These are phyloP conservation scores for Oemleria cerasiformis DNA, from an alignment of 306 rosid species.

Conservation along the genomic window DNA sequence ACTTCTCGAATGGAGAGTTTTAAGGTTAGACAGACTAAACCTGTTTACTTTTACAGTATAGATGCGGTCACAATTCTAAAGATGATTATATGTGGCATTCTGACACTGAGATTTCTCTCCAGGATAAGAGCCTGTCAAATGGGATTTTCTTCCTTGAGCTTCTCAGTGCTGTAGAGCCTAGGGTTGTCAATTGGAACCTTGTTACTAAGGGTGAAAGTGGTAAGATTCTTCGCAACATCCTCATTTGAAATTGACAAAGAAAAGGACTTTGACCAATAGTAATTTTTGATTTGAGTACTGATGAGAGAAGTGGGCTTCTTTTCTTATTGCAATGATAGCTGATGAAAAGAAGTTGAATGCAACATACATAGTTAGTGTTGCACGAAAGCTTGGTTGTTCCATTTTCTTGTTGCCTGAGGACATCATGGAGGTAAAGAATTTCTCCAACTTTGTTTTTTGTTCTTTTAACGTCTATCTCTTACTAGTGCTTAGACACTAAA, in stretches of 20 bases:
- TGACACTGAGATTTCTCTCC: slow-evolving; percentile 23
- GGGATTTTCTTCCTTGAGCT: slow-evolving; percentile 93
- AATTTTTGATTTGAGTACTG: neutral
- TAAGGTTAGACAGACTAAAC: slow-evolving; percentile 46
- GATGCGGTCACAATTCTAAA: neutral
- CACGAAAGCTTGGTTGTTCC: slow-evolving; percentile 95
- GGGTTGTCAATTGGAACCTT: slow-evolving; percentile 98
- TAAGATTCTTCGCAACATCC: slow-evolving; percentile 33
- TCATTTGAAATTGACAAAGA: neutral
- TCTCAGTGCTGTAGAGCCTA: slow-evolving; percentile 93
- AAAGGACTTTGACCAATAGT: neutral
- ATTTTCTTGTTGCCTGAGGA: slow-evolving; percentile 92
- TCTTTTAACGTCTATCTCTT: neutral
- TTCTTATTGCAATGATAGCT: slow-evolving; percentile 40
- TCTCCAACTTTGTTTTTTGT: slow-evolving; percentile 13
- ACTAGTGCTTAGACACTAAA: neutral
- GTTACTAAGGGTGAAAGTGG: slow-evolving; percentile 93
- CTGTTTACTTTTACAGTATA: neutral
- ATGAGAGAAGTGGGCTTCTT: slow-evolving; percentile 14
- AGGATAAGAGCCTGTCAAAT: slow-evolving; percentile 84
- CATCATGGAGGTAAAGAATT: slow-evolving; percentile 73
- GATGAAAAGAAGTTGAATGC: slow-evolving; percentile 95
- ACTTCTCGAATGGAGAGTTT: slow-evolving; percentile 75
- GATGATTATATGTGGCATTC: slow-evolving; percentile 15
- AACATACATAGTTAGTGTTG: slow-evolving; percentile 87